phyloP scores from a whole-genome alignment of 441 rosid genomes.

The Viola pubescens region DNA sequence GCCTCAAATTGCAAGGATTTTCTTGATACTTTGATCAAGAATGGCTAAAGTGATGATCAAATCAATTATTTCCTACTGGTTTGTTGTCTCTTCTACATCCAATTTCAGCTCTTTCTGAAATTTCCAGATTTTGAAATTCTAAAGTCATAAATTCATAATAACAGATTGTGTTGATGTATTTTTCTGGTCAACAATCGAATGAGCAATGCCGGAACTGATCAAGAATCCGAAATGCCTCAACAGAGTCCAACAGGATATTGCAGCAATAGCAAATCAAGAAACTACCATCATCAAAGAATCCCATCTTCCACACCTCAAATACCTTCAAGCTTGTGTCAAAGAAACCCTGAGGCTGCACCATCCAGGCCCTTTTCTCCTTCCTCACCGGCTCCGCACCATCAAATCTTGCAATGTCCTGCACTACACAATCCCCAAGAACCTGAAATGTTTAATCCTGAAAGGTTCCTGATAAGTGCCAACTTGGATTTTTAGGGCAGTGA shows the following conservation, averaged over 20 bases:
- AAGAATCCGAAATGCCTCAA: conserved; percentile 22
- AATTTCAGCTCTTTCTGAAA: not conserved
- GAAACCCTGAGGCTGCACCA: conserved; percentile 50
- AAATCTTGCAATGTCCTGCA: conserved; percentile 27
- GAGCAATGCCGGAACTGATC: conserved; percentile 23
- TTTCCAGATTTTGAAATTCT: not conserved
- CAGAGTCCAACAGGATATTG: conserved; percentile 17
- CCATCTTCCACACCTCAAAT: conserved; percentile 22
- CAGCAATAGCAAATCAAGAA: not conserved
- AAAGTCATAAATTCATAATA: too few species aligned
- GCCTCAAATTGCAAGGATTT: conserved; percentile 12
- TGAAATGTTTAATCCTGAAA: not conserved
- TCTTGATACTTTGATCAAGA: conserved; percentile 22
- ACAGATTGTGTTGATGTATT: too few species aligned
- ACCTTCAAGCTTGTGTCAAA: conserved; percentile 44
- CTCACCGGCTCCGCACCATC: conserved; percentile 31
- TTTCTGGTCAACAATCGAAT: conserved; percentile 21
- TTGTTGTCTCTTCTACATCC: conserved; percentile 13
- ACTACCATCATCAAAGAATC: conserved; percentile 14
- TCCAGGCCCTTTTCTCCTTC: conserved; percentile 49
- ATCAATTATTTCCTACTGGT: conserved; percentile 29
- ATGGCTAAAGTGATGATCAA: conserved; percentile 28
- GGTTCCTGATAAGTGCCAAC: not conserved
- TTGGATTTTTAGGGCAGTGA: conserved; percentile 45
- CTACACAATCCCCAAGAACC: conserved; percentile 38